phyloP scores from a whole-genome alignment of 176 grass and related monocot genomes.

The Hordeum marinum region DNA sequence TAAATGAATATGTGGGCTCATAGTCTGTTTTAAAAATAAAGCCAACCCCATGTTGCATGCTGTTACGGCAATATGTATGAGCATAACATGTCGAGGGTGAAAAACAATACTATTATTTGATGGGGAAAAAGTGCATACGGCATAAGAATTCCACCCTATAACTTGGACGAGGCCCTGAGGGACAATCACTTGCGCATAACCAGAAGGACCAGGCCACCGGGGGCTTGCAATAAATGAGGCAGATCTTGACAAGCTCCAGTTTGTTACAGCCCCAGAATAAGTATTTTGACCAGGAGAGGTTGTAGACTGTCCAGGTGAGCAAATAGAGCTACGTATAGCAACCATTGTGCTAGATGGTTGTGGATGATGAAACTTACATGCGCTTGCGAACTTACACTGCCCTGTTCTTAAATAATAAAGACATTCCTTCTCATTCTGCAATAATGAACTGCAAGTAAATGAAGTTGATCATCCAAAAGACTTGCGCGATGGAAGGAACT shows the following conservation, averaged over 20 bases:
- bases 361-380: slow-evolving; percentile 93
- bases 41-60: not conserved
- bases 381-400: slow-evolving; percentile 85
- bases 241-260: slow-evolving; percentile 60
- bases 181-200: slow-evolving; percentile 85
- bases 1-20: not conserved
- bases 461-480: slow-evolving; percentile 14
- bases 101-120: slow-evolving; percentile 10
- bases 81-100: not conserved
- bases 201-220: slow-evolving; percentile 87
- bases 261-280: slow-evolving; percentile 53
- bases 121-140: slow-evolving; percentile 51
- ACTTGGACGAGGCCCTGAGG: slow-evolving; percentile 86
- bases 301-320: slow-evolving; percentile 59
- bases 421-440: slow-evolving; percentile 88
- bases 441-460: slow-evolving; percentile 46
- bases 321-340: slow-evolving; percentile 54
- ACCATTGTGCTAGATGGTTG: slow-evolving; percentile 73
- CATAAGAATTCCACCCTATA: slow-evolving; percentile 76
- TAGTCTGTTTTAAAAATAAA: not conserved
- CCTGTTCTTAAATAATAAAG: slow-evolving; percentile 86
- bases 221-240: slow-evolving; percentile 80
- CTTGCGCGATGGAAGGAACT: slow-evolving; percentile 1
- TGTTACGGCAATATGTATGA: not conserved
- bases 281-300: slow-evolving; percentile 61